A percentile compares a stretch with the other conserved stretches of the same genome.
phyloP scores from a whole-genome alignment of 352 stramenopile species.

The Pythium brachiatum region DNA sequence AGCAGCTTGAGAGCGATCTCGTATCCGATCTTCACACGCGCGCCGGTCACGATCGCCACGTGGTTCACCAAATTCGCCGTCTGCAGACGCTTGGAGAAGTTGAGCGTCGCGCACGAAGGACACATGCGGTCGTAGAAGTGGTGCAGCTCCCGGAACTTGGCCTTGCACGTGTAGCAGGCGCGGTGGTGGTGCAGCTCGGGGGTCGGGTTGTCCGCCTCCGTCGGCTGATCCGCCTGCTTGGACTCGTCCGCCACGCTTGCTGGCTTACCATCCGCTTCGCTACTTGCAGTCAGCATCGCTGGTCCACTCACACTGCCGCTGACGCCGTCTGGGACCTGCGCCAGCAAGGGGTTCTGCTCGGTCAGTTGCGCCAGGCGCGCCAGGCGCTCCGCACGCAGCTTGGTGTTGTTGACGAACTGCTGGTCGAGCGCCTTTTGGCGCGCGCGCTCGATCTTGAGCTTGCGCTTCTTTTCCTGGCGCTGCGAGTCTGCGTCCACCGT shows the following conservation, averaged over 20 bases:
- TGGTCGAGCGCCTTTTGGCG: slow-evolving; percentile 67
- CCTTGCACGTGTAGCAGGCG: slow-evolving; percentile 95
- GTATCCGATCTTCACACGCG: slow-evolving; percentile 95
- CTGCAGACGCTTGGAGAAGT: slow-evolving; percentile 93
- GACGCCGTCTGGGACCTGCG: slow-evolving; percentile 62
- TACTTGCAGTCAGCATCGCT: slow-evolving; percentile 18
- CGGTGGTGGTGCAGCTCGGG: slow-evolving; percentile 81
- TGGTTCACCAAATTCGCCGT: slow-evolving; percentile 73
- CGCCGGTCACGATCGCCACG: slow-evolving; percentile 90
- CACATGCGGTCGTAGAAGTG: slow-evolving; percentile 96
- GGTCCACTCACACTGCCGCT: slow-evolving; percentile 13
- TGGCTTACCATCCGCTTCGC: background rate
- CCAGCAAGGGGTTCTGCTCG: slow-evolving; percentile 50
- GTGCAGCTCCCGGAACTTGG: slow-evolving; percentile 88
- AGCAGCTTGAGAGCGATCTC: slow-evolving; percentile 93
- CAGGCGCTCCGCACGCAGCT: slow-evolving; percentile 62
- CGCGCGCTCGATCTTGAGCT: slow-evolving; percentile 64
- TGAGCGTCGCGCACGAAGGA: slow-evolving; percentile 89
- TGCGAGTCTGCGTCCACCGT: slow-evolving; percentile 37
- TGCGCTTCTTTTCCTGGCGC: slow-evolving; percentile 63
- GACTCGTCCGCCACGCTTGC: background rate
- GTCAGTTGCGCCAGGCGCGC: slow-evolving; percentile 54
- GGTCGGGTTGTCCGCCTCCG: background rate
- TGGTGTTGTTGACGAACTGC: slow-evolving; percentile 81
- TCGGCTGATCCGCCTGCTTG: background rate